Base-by-base conservation (phyloP, 768 basidiomycete genomes). In the Kwoniella heveanensis region DNA sequence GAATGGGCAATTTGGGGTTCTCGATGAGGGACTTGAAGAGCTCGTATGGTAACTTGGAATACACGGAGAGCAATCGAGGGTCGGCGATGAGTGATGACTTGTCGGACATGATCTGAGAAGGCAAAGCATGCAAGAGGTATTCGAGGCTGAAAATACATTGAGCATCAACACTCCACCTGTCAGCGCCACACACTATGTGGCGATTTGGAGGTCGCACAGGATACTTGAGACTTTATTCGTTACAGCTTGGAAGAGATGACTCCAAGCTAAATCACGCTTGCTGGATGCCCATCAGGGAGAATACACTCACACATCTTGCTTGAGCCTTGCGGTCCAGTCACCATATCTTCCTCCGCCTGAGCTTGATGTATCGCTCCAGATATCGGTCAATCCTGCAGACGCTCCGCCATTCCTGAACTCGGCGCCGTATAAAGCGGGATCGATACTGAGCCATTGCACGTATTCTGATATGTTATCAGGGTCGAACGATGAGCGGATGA, bases 31-130 rank as follows among this genome's bases (percentile, higher is more conserved):
- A 60, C 48, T 79, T 77, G 73, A 80, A 76, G 32, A 78, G 70
- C 63, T 92, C 91, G 79, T 92, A 94, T 2, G 92, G 91, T 51
- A 92, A 87, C 57, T 84, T 84, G 25, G 89, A 85, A 81, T 88
- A 92, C 66, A 71, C 51, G 27, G 52, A 54, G 25, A 70, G 50
- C 39, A 76, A 58, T 26, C 49, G 44, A 19, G 72, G 66, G 51
- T 70, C 48, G 57, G 48, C 22, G 13, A 58, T 39, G 59, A 62
- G 50, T 47, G 37, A 24, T 36, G 32, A 24, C 44, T 36, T 19
- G 27, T 65, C 59, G 10, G n/a, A 30, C 19, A 17, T 47, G 54
- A 67, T 57, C n/a, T 53, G 17, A 7, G 26, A 26, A 22, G 67
- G 65, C 13, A 76, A 60, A 2, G 27, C 57, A 8, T 32, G 48